Conservation (phyloP, 2,329 filamentous ascomycete genomes). For the Periconia sp. region DNA sequence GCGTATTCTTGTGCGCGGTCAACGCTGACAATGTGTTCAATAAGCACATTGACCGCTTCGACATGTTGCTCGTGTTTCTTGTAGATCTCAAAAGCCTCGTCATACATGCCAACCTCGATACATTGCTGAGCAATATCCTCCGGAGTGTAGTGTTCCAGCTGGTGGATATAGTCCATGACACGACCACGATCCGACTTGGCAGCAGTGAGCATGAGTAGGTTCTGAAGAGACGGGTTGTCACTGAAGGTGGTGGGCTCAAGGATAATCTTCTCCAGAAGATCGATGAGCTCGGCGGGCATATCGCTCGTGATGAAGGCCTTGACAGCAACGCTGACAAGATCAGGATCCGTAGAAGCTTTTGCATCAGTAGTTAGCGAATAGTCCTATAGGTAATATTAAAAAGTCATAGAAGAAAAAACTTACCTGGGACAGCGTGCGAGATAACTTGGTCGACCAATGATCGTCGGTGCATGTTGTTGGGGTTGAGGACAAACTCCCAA, state of each 20-base stretch:
- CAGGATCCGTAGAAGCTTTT: conserved; percentile 71
- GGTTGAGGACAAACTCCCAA: conserved; percentile 91
- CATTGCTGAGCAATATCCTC: conserved; percentile 92
- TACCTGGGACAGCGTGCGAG: conserved; percentile 81
- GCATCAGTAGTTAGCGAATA: no score
- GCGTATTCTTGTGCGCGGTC: conserved; percentile 95
- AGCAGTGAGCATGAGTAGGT: conserved; percentile 92
- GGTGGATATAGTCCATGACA: conserved; percentile 95
- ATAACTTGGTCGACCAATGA: conserved; percentile 96
- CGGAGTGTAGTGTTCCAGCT: conserved; percentile 83
- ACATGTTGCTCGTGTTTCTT: conserved; percentile 94
- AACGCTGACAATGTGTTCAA: conserved; percentile 96
- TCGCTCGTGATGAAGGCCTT: conserved; percentile 90
- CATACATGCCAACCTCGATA: conserved; percentile 90
- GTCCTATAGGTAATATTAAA: no score
- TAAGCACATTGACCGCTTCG: conserved; percentile 85
- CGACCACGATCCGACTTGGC: conserved; percentile 94
- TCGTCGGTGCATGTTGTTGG: conserved; percentile 93
- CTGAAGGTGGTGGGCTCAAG: conserved; percentile 99
- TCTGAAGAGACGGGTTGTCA: conserved; percentile 95
- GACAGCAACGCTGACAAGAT: conserved; percentile 93
- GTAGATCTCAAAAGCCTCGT: conserved; percentile 97
- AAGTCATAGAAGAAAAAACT: no score
- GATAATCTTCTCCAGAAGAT: conserved; percentile 98
- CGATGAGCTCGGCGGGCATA: conserved; percentile 90